Base-by-base conservation (phyloP, 805 yeast genomes). In the Suhomyces faveliae region DNA sequence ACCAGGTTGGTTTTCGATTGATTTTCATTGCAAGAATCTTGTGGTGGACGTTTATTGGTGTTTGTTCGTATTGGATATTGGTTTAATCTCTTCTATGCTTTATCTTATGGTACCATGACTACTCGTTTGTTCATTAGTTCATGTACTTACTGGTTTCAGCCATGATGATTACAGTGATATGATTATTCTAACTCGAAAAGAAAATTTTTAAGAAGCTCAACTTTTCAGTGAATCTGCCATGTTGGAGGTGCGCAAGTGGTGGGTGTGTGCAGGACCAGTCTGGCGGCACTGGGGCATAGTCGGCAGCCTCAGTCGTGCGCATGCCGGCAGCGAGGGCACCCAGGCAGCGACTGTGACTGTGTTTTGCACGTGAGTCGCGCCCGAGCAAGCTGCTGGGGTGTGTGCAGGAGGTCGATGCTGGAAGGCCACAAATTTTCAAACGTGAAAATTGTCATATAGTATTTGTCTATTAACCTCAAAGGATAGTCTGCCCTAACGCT, bases 401-500 rank as follows among this genome's bases (percentile, higher is more conserved):
- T 10, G 20, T 27, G 44, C 38, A 42, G 37, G 17, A 12, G 13
- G 21, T 9, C 13, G 38, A n/a, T 19, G 20, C 38, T 37, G 23
- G 24, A 9, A n/a, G 37, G 3, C 13, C 19, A 5, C 44, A 42
- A 42, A 42, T 42, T 42, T 42, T 42, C 43, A 24, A 27, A 11
- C 13, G 21, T 33, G 37, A 17, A 33, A 33, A 15, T 17, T 17
- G 15, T 15, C 37, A 33, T 33, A 15, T 33, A 27, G 30, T 12
- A 15, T 33, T 13, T 20, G 37, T 35, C 15, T 17, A 21, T 25
- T 43, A 35, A 33, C 30, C 43, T 37, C 68, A 85, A 85, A 79
- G 91, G 83, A 85, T 86, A 85, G 91, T 86, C 92, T 80, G 92
- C 89, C 65, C 56, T 52, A 60, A 64, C 73, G 88, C 89, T 84